Evolutionary conservation across 2,329 filamentous ascomycete species (phyloP).

Genomic region (Ceratocystis alfenasii): DNA sequence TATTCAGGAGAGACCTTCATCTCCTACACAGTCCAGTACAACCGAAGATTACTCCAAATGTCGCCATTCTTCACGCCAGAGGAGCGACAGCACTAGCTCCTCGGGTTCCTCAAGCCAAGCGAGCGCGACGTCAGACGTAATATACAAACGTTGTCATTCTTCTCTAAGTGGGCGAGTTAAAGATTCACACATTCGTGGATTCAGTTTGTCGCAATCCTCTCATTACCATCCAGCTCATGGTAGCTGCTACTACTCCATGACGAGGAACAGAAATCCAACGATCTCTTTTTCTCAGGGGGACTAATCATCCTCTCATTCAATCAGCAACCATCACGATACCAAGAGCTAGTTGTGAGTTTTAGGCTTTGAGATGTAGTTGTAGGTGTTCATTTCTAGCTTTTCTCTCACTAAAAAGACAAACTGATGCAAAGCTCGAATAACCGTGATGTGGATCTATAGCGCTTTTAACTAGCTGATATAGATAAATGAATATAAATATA

Average conservation of each 20-base stretch:
- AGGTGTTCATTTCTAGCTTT: too few relatives aligned
- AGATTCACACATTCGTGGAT: too few relatives aligned
- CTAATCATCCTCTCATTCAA: neutral
- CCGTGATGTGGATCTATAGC: neutral
- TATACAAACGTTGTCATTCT: too few relatives aligned
- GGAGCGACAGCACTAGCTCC: too few relatives aligned
- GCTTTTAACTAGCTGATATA: too few relatives aligned
- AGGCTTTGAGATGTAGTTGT: neutral
- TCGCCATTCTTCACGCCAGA: neutral
- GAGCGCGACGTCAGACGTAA: too few relatives aligned
- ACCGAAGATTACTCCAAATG: neutral
- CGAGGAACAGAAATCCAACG: neutral
- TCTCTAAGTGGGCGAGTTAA: too few relatives aligned
- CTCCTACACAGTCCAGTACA: neutral
- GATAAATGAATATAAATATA: too few relatives aligned
- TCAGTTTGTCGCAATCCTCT: too few relatives aligned
- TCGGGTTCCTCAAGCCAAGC: fast-evolving
- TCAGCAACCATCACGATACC: neutral
- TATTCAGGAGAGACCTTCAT: neutral
- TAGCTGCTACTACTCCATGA: too few relatives aligned
- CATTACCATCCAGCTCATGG: too few relatives aligned
- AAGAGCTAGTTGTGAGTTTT: neutral
- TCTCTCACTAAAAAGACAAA: too few relatives aligned
- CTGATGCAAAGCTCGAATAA: neutral
- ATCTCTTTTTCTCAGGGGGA: neutral